Evolutionary conservation across 1,284 basidiomycete genomes (phyloP).

Genomic region (Pascua guehoae): DNA sequence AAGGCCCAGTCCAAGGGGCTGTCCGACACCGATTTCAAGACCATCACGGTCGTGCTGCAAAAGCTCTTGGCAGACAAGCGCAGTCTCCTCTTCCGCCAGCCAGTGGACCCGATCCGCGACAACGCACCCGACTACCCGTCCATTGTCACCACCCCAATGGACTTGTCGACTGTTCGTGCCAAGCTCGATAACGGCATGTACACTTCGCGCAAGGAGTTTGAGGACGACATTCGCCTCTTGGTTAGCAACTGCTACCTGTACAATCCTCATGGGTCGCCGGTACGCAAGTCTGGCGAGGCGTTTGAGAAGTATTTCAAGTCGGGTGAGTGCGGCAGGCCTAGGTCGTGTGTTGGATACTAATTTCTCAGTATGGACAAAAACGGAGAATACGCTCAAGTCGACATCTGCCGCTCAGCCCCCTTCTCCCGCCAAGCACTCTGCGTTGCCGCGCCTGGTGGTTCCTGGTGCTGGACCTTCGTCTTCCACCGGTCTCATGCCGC

Average conservation of each 20-base stretch:
- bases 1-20: conserved; percentile 79
- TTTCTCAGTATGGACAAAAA: conserved; percentile 34
- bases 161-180: conserved; percentile 80
- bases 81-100: conserved; percentile 62
- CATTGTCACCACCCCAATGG: conserved; percentile 90
- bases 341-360: conserved; percentile 1
- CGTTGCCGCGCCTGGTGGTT: no score
- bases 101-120: conserved; percentile 86
- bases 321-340: conserved; percentile 54
- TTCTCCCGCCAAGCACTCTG: no score
- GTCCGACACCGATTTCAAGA: conserved; percentile 71
- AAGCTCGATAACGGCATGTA: conserved; percentile 83
- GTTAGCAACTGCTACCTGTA: conserved; percentile 83
- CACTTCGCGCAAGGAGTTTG: conserved; percentile 75
- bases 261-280: conserved; percentile 69
- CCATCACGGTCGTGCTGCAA: conserved; percentile 74
- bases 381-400: conserved; percentile 38
- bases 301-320: conserved; percentile 82
- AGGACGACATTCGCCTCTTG: conserved; percentile 83
- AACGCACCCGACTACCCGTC: conserved; percentile 83
- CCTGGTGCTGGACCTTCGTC: no score
- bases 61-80: conserved; percentile 57
- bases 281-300: conserved; percentile 69
- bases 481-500: conserved; percentile 14
- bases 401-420: background rate